Conservation (phyloP, 225 moss, liverwort and hornwort genomes). For the Anthoceros angustus region DNA sequence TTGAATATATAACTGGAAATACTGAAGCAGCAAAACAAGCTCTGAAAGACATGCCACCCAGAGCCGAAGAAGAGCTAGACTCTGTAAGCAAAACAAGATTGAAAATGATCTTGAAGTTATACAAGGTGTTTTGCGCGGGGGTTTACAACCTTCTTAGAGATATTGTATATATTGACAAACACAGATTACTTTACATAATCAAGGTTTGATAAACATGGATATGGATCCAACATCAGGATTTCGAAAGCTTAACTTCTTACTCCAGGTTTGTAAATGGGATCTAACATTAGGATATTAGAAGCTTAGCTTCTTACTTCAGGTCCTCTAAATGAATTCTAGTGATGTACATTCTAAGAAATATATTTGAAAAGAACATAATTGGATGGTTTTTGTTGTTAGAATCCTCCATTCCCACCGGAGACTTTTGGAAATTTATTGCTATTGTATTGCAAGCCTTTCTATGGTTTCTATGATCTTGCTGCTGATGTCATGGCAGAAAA, state of each 20-base stretch:
- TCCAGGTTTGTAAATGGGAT: conserved; percentile 30
- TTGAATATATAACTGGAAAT: conserved; percentile 44
- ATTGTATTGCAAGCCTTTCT: conserved; percentile 51
- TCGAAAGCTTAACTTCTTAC: conserved; percentile 57
- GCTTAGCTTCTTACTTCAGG: not conserved
- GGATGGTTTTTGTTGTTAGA: conserved; percentile 20
- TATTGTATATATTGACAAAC: not conserved
- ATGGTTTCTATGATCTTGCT: conserved; percentile 72
- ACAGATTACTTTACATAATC: conserved; percentile 81
- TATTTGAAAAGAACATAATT: not conserved
- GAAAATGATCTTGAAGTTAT: not conserved
- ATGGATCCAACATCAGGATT: conserved; percentile 46
- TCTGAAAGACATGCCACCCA: conserved; percentile 62
- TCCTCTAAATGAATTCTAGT: too few relatives aligned
- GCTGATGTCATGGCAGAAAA: conserved; percentile 79
- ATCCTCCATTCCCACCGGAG: conserved; percentile 51
- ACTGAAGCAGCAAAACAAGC: conserved; percentile 52
- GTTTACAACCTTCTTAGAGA: not conserved
- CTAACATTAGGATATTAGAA: not conserved
- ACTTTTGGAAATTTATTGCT: conserved; percentile 64
- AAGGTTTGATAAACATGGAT: conserved; percentile 58
- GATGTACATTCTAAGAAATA: too few relatives aligned
- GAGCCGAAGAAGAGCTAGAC: conserved; percentile 75
- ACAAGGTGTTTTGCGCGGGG: not conserved
- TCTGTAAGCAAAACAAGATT: conserved; percentile 29